Base-by-base conservation (phyloP, 192 early-diverging fungal species). In the Coemansia sp. region DNA sequence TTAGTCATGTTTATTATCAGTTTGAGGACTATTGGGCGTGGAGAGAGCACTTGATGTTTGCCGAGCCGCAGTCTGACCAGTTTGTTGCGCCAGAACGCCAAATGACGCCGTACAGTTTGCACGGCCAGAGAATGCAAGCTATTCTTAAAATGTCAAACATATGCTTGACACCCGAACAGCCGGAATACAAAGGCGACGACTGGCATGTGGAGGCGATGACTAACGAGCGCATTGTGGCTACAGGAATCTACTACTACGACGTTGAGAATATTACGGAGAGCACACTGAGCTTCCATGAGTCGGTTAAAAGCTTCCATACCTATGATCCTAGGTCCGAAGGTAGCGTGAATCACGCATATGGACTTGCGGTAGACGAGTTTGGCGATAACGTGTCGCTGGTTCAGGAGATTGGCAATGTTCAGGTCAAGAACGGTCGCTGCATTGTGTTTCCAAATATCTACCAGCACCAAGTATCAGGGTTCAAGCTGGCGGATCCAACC, bases 131-230 rank as follows among this genome's bases (percentile, higher is more conserved):
- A 15, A 56, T 87, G 23, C 85, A 88, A 57, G 87, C 87, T 12
- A 90, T 93, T 20, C 79, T 88, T 66, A 90, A 91, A 70, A 78
- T 90, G 68, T 85, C 88, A 49, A 87, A 81, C 69, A 88, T 90
- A 52, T 63, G 80, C 21, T 60, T 93, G 50, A 84, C 86, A 1
- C 88, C 88, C n/a, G 87, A 87, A 42, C 84, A 85, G 14, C 83
- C 88, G 0, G 59, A 40, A 2, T 87, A 84, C 57, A 57, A 70
- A 8, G 87, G 87, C 26, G 68, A 64, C 21, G 64, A 56, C 10
- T 93, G 90, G 91, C 88, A 93, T 48, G 73, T 90, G 3, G 89
- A 91, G 54, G 91, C 85, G 5, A 89, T 87, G 81, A 71, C 74
- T 8, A 83, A 87, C 69, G 91, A 93, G 64, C 70, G 79, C 52